Conservation (phyloP, 1,139 yeast genomes). For the Komagataea norvegica region DNA sequence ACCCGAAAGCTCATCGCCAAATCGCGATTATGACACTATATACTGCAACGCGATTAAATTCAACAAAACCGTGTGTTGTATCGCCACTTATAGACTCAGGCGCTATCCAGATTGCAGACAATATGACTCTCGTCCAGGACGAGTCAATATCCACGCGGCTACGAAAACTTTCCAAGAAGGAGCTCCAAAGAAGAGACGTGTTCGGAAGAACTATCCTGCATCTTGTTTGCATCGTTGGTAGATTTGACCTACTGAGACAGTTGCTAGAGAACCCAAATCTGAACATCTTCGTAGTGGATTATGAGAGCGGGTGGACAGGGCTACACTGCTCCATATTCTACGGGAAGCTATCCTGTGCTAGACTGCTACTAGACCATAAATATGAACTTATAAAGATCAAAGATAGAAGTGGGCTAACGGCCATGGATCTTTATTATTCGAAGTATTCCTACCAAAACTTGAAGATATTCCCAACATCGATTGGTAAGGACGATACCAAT, state of each 20-base stretch:
- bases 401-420: slow-evolving; percentile 66
- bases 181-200: slow-evolving; percentile 53
- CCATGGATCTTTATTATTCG: slow-evolving; percentile 45
- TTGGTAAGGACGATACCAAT: slow-evolving; percentile 20
- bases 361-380: slow-evolving; percentile 38
- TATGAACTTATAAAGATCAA: slow-evolving; percentile 37
- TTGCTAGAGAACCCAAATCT: slow-evolving; percentile 46
- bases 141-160: slow-evolving; percentile 7
- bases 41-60: too few species aligned
- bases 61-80: too few species aligned
- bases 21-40: too few species aligned
- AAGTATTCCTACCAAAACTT: slow-evolving; percentile 20
- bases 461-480: slow-evolving; percentile 24
- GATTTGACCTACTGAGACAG: slow-evolving; percentile 41
- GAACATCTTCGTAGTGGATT: slow-evolving; percentile 48
- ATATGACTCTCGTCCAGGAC: too few species aligned
- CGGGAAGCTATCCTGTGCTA: slow-evolving; percentile 57
- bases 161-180: slow-evolving; percentile 35
- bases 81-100: too few species aligned
- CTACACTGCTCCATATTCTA: slow-evolving; percentile 63
- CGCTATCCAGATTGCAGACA: too few species aligned
- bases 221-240: slow-evolving; percentile 49
- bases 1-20: too few species aligned
- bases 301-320: slow-evolving; percentile 82
- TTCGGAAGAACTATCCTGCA: slow-evolving; percentile 73